Percentiles rank a stretch among this genome's conserved stretches.
These are phyloP conservation scores for Cyathus striatus DNA, from an alignment of 768 basidiomycete species.

Conservation along the genomic window DNA sequence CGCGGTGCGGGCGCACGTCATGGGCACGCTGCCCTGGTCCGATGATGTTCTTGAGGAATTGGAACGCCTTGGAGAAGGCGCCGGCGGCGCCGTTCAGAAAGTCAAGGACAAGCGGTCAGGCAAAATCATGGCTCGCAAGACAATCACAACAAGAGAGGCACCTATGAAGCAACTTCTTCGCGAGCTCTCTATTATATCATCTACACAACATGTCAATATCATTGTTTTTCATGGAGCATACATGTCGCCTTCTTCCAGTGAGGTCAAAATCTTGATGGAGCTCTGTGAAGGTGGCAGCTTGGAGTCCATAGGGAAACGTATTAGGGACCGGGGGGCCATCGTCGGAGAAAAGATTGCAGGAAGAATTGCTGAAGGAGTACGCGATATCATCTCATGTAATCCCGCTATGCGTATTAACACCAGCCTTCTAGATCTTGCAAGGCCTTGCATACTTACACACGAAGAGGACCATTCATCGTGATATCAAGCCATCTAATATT, in stretches of 20 bases:
- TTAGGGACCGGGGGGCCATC: conserved; percentile 71
- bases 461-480: conserved; percentile 90
- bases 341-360: conserved; percentile 89
- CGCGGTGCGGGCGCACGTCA: conserved; percentile 9
- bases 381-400: conserved; percentile 15
- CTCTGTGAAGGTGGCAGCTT: conserved; percentile 83
- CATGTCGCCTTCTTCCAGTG: conserved; percentile 79
- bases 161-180: conserved; percentile 90
- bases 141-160: conserved; percentile 86
- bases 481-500: conserved; percentile 93
- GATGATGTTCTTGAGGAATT: conserved; percentile 76
- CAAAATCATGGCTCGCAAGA: conserved; percentile 88
- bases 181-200: conserved; percentile 86
- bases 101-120: conserved; percentile 80
- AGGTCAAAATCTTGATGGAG: conserved; percentile 96
- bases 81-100: conserved; percentile 94
- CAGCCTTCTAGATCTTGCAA: conserved; percentile 58
- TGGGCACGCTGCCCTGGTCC: conserved; percentile 42
- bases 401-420: background rate
- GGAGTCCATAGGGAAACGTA: conserved; percentile 82
- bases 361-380: conserved; percentile 87
- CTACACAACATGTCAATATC: conserved; percentile 82
- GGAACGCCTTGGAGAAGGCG: conserved; percentile 84
- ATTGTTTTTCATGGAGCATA: conserved; percentile 91
- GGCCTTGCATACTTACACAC: conserved; percentile 93